phyloP scores from a whole-genome alignment of 306 rosid genomes.

The Cercis canadensis region DNA sequence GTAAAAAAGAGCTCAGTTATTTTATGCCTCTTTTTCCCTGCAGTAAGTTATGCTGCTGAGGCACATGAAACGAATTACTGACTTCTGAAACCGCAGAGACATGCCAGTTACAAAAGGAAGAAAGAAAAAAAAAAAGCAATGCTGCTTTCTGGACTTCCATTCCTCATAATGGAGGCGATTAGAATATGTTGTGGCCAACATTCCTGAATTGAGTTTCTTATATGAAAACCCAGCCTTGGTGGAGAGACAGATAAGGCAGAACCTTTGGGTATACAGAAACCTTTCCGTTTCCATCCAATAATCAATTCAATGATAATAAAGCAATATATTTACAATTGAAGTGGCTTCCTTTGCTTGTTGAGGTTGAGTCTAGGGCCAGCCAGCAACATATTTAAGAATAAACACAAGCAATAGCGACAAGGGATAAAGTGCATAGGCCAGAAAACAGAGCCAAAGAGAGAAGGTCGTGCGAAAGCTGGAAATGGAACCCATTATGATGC shows the following conservation, averaged over 20 bases:
- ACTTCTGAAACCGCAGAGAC: not conserved
- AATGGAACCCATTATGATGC: constrained; percentile 39
- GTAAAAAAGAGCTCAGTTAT: no score
- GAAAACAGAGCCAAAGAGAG: constrained; percentile 37
- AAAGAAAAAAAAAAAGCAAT: not conserved
- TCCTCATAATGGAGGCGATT: not conserved
- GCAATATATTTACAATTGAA: not conserved
- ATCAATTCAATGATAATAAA: no score
- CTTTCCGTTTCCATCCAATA: not conserved
- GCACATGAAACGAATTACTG: not conserved
- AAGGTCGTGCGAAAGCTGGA: constrained; percentile 44
- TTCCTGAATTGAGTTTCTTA: not conserved
- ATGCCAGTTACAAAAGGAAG: not conserved
- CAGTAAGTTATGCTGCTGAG: not conserved
- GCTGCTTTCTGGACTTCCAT: not conserved
- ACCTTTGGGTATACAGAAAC: not conserved
- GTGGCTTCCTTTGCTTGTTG: not conserved
- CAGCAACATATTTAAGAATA: constrained; percentile 34
- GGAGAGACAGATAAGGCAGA: not conserved
- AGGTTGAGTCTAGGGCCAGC: constrained; percentile 37
- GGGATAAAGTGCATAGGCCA: constrained; percentile 40
- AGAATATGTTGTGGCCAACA: not conserved
- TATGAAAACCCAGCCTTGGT: no score
- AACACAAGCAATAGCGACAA: constrained; percentile 43
- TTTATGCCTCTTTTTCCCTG: not conserved